Evolutionary conservation across 768 basidiomycete genomes (phyloP), one percentile per base, ranked within the genome.

Genomic region (Austroboletus eburneus): DNA sequence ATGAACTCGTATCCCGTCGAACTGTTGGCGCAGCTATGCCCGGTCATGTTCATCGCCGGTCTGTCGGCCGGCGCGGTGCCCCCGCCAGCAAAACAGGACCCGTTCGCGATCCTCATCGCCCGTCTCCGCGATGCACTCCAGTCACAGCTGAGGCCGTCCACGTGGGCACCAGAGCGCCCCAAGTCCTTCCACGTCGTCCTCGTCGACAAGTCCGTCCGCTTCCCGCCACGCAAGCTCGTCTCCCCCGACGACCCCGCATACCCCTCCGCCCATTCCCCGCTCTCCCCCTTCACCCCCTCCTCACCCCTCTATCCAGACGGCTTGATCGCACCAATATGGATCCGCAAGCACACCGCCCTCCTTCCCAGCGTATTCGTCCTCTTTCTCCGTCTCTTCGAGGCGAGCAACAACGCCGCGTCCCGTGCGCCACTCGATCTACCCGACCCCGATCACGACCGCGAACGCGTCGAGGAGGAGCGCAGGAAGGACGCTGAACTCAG

Each of bases 1-100:
- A 94, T 96, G 94, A 94, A 94, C 68, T 88, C 89, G 25, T 96
- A 95, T 72, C 94, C 93, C 17, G 72, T 80, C 48, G 92, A 97
- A 72, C 74, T 97, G 52, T 73, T 96, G 55, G 74, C 79, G n/a
- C 93, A 96, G 64, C 79, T 91, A 35, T 83, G 81, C 17, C 95
- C 95, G 13, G 82, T 98, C 32, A 89, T 98, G 88, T 95, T 96
- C 62, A 87, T 93, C 17, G 91, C 91, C 21, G 94, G 94, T 2
- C 78, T 96, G 55, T 2, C 33, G 43, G 13, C 50, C 58, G 20
- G 29, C 44, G 5, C 54, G 1, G 56, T 69, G 24, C 24, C 59
- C 12, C 51, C 63, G 16, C 67, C 61, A 2, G 41, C 62, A 25
- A 56, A 72, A 55, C 76, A 77, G 49, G 84, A 89, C 56, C 68